Evolutionary conservation across 2,329 filamentous ascomycete genomes (phyloP).

Genomic region (Aureobasidium namibiae): DNA sequence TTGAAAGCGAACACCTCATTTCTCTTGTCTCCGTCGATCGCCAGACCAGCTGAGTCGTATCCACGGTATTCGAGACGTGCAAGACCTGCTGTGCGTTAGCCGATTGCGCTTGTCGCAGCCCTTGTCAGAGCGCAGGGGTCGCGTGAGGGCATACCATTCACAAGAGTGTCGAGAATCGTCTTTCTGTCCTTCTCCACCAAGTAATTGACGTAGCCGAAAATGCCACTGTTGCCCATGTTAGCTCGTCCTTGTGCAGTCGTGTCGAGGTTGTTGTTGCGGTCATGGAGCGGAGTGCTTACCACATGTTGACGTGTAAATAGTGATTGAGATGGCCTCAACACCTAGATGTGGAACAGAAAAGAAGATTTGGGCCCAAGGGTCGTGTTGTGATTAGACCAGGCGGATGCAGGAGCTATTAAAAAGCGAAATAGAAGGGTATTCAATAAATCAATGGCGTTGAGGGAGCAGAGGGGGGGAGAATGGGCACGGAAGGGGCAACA

Average conservation of each 20-base stretch:
- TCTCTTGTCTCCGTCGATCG: constrained; percentile 96
- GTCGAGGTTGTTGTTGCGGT: not conserved
- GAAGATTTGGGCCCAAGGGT: not conserved
- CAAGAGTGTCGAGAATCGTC: constrained; percentile 89
- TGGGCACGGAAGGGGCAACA: constrained; percentile 11
- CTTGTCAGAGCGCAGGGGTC: constrained; percentile 7
- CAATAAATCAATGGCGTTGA: not conserved
- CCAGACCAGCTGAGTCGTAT: constrained; percentile 95
- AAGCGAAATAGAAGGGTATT: constrained; percentile 1
- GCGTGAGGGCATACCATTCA: constrained; percentile 65
- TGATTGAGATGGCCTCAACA: not conserved
- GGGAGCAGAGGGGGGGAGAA: constrained; percentile 1
- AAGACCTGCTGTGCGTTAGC: constrained; percentile 54
- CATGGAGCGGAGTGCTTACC: not conserved
- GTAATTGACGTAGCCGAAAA: constrained; percentile 99
- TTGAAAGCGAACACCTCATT: constrained; percentile 97
- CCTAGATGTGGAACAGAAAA: not conserved
- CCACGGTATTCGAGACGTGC: constrained; percentile 96
- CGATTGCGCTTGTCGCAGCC: not conserved
- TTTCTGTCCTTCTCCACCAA: constrained; percentile 97
- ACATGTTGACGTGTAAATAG: constrained; percentile 13
- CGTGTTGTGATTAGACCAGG: not conserved
- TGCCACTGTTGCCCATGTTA: constrained; percentile 42
- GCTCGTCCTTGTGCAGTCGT: not conserved
- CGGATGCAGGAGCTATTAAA: not conserved